Evolutionary conservation across 1,284 basidiomycete genomes (phyloP).

Genomic region (Flammula alnicola): DNA sequence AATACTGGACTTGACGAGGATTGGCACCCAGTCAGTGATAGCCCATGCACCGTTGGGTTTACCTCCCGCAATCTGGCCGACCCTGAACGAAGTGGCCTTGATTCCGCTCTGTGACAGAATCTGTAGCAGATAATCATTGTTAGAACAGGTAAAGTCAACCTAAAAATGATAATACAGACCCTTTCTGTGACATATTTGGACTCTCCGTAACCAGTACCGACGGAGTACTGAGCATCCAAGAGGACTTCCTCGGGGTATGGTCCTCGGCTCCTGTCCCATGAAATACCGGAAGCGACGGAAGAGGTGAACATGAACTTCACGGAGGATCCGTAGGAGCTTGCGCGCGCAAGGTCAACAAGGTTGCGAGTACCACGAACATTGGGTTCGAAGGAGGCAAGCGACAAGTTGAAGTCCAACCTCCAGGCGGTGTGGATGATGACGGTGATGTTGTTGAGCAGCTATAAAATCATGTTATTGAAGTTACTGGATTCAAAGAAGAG

Average conservation of each 20-base stretch:
- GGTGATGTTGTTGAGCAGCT: slow-evolving; percentile 21
- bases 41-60: slow-evolving; percentile 45
- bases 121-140: slow-evolving; percentile 18
- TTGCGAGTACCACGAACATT: slow-evolving; percentile 39
- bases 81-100: slow-evolving; percentile 37
- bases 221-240: slow-evolving; percentile 18
- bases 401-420: slow-evolving; percentile 47
- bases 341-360: slow-evolving; percentile 41
- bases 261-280: slow-evolving; percentile 34
- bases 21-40: slow-evolving; percentile 48
- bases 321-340: slow-evolving; percentile 24
- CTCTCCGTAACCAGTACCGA: slow-evolving; percentile 25
- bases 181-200: slow-evolving; percentile 24
- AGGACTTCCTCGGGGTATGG: slow-evolving; percentile 27
- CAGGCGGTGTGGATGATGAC: slow-evolving; percentile 35
- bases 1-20: slow-evolving; percentile 39
- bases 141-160: background rate
- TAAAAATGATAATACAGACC: slow-evolving; percentile 22
- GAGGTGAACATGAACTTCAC: slow-evolving; percentile 26
- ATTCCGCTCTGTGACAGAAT: slow-evolving; percentile 34
- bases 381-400: slow-evolving; percentile 41
- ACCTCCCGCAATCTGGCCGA: slow-evolving; percentile 49
- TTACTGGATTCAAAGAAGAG: slow-evolving; percentile 9
- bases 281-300: slow-evolving; percentile 32
- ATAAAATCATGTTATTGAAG: background rate